These are phyloP conservation scores for Senecio squalidus DNA, from an alignment of 140 eudicot genomes.

Conservation along the genomic window DNA sequence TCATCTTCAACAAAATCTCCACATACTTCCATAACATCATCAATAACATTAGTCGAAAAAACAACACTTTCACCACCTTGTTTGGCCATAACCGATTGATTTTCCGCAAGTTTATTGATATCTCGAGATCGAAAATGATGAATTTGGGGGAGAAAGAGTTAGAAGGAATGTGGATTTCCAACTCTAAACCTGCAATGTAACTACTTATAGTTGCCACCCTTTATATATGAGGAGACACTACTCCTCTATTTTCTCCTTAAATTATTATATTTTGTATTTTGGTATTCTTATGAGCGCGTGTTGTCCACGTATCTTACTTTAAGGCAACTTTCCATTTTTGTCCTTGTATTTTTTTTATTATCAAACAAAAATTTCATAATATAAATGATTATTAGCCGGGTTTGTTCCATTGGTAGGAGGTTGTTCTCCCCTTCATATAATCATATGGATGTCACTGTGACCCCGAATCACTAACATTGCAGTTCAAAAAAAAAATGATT, in stretches of 20 bases:
- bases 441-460: no score
- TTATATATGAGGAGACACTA: slow-evolving; percentile 33
- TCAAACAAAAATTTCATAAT: no score
- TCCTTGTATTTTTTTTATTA: not conserved
- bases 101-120: slow-evolving; percentile 9
- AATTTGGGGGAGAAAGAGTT: slow-evolving; percentile 17
- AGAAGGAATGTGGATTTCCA: slow-evolving; percentile 51
- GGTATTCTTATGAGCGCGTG: slow-evolving; percentile 20
- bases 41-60: slow-evolving; percentile 12
- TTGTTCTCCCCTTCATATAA: no score
- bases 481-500: no score
- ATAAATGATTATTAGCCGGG: no score
- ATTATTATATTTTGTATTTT: not conserved
- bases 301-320: not conserved
- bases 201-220: slow-evolving; percentile 49
- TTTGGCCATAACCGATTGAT: slow-evolving; percentile 17
- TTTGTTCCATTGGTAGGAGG: no score
- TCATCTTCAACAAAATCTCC: slow-evolving; percentile 14
- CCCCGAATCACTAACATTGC: no score
- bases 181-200: slow-evolving; percentile 74
- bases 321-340: slow-evolving; percentile 7
- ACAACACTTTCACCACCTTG: slow-evolving; percentile 4
- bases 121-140: slow-evolving; percentile 5
- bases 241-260: slow-evolving; percentile 27
- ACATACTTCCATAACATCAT: not conserved